Conservation (phyloP, 192 early-diverging fungal species). For the Coemansia interrupta region DNA sequence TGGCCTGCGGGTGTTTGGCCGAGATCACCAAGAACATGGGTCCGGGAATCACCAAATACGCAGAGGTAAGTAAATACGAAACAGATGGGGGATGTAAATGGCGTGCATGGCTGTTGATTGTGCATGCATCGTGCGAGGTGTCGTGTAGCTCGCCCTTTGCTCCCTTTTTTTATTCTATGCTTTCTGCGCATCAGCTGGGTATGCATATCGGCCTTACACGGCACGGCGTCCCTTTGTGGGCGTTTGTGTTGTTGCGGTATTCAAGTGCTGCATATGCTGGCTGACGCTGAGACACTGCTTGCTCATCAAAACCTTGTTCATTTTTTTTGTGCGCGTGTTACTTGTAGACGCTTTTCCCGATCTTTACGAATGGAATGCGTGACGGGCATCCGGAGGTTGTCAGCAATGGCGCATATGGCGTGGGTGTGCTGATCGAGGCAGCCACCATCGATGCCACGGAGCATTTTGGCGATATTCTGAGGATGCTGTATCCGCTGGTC, state of each 20-base stretch:
- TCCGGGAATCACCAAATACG: constrained; percentile 45
- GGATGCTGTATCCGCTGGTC: constrained; percentile 64
- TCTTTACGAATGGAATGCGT: constrained; percentile 66
- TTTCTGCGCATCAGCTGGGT: constrained; percentile 1
- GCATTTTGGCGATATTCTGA: constrained; percentile 63
- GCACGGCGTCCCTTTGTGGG: too few species aligned
- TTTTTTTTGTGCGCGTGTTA: neutral
- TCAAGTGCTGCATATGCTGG: constrained; percentile 1
- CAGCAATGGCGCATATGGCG: constrained; percentile 82
- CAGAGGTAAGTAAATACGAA: constrained; percentile 39
- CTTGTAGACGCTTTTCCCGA: constrained; percentile 58
- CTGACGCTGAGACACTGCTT: constrained; percentile 1
- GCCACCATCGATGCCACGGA: constrained; percentile 64
- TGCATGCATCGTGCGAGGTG: constrained; percentile 3
- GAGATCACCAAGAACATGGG: constrained; percentile 68
- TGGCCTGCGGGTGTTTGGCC: constrained; percentile 85
- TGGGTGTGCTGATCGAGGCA: constrained; percentile 69
- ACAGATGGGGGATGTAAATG: neutral
- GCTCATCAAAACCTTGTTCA: neutral
- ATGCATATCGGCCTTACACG: too few species aligned
- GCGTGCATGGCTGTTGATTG: constrained; percentile 11
- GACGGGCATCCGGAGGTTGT: constrained; percentile 80
- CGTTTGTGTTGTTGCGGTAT: neutral
- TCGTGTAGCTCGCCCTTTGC: constrained; percentile 6
- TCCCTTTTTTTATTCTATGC: constrained; percentile 10